Conservation (phyloP, 1,284 basidiomycete genomes). For the Tilletia setariae region DNA sequence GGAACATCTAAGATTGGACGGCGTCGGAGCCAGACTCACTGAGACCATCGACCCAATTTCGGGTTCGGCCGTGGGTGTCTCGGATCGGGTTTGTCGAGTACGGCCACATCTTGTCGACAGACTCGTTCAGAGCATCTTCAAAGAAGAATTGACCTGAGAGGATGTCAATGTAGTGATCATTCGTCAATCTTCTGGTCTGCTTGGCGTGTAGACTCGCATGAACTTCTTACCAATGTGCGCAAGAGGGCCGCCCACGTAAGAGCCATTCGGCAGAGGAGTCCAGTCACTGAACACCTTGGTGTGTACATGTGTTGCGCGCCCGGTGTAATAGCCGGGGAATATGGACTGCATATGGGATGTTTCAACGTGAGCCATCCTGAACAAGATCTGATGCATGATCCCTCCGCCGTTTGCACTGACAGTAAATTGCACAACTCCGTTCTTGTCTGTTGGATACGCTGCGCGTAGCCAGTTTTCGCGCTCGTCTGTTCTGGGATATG, state of each 20-base stretch:
- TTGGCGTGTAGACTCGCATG: too few species aligned
- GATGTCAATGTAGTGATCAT: too few species aligned
- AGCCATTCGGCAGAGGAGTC: slow-evolving; percentile 55
- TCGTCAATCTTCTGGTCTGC: not conserved
- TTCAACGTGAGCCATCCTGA: not conserved
- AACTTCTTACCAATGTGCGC: slow-evolving; percentile 53
- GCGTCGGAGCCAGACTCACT: not conserved
- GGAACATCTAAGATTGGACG: not conserved
- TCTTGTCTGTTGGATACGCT: slow-evolving; percentile 66
- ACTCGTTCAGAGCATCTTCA: slow-evolving; percentile 62
- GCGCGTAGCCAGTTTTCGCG: slow-evolving; percentile 64
- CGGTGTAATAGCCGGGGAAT: slow-evolving; percentile 65
- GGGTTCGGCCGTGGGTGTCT: slow-evolving; percentile 54
- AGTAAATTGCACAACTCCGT: slow-evolving; percentile 67
- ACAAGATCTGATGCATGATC: too few species aligned
- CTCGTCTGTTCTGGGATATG: slow-evolving; percentile 55
- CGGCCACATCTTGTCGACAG: slow-evolving; percentile 55
- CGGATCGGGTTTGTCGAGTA: slow-evolving; percentile 56
- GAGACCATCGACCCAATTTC: slow-evolving; percentile 56
- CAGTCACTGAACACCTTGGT: slow-evolving; percentile 56
- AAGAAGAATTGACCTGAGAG: slow-evolving; percentile 66
- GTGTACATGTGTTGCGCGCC: slow-evolving; percentile 58
- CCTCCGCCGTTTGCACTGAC: not conserved
- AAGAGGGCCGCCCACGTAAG: slow-evolving; percentile 57
- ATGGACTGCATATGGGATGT: slow-evolving; percentile 56